phyloP scores from a whole-genome alignment of 768 basidiomycete species.

The Crucibulum laeve region DNA sequence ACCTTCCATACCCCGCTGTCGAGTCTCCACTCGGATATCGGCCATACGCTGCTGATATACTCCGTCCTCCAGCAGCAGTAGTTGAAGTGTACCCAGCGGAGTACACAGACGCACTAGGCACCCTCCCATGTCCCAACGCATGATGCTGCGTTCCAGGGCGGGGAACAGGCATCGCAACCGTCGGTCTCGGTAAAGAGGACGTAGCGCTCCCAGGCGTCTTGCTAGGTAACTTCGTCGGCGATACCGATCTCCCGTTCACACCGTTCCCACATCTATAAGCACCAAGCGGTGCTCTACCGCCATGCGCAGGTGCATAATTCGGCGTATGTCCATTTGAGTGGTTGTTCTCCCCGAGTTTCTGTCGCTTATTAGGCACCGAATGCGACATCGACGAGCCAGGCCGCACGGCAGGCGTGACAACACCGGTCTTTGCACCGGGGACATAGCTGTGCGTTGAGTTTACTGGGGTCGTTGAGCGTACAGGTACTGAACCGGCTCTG shows the following conservation, averaged over 20 bases:
- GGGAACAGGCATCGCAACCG: conserved; percentile 43
- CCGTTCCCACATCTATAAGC: conserved; percentile 33
- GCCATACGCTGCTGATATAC: conserved; percentile 19
- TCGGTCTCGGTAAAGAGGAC: conserved; percentile 28
- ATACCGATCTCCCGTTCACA: conserved; percentile 25
- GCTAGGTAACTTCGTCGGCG: conserved; percentile 49
- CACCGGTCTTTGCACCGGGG: conserved; percentile 35
- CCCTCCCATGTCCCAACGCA: conserved; percentile 51
- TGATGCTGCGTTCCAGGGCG: conserved; percentile 49
- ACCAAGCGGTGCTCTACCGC: conserved; percentile 34
- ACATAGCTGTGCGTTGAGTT: conserved; percentile 30
- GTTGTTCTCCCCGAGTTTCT: conserved; percentile 42
- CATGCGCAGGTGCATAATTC: conserved; percentile 8
- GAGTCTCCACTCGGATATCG: conserved; percentile 12
- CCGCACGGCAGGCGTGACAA: conserved; percentile 62
- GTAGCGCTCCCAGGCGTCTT: conserved; percentile 24
- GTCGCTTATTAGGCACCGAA: conserved; percentile 61
- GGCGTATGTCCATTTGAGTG: conserved; percentile 15
- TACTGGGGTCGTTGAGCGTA: conserved; percentile 57
- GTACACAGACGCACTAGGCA: conserved; percentile 30
- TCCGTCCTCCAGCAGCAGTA: conserved; percentile 11
- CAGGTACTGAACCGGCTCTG: conserved; percentile 55
- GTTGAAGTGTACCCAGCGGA: conserved; percentile 10
- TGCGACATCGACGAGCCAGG: conserved; percentile 43
- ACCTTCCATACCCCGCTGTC: conserved; percentile 15